Conservation (phyloP, 192 early-diverging fungal genomes). For the Coemansia nantahalensis region DNA sequence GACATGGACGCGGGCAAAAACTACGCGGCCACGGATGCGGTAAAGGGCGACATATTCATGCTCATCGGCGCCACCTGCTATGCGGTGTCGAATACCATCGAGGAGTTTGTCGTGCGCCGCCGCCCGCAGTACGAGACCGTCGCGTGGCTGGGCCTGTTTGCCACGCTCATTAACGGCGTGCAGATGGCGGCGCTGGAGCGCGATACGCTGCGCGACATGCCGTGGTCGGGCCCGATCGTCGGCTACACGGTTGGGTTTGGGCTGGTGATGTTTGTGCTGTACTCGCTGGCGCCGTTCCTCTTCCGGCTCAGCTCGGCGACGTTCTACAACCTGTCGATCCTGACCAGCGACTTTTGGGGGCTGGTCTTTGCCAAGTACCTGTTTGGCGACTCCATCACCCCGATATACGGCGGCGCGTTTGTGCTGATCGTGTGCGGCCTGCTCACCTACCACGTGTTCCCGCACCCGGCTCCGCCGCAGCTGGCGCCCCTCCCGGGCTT, state of each 20-base stretch:
- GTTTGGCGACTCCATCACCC: slow-evolving; percentile 59
- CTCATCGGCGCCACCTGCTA: slow-evolving; percentile 72
- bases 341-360: slow-evolving; percentile 80
- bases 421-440: slow-evolving; percentile 64
- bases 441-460: slow-evolving; percentile 64
- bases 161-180: slow-evolving; percentile 66
- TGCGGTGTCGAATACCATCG: slow-evolving; percentile 67
- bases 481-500: slow-evolving; percentile 44
- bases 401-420: slow-evolving; percentile 69
- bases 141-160: slow-evolving; percentile 72
- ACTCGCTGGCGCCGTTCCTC: slow-evolving; percentile 67
- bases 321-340: slow-evolving; percentile 73
- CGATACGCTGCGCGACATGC: slow-evolving; percentile 42
- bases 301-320: slow-evolving; percentile 70
- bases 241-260: slow-evolving; percentile 66
- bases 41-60: slow-evolving; percentile 73
- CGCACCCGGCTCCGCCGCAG: slow-evolving; percentile 54
- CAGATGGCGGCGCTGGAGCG: slow-evolving; percentile 73
- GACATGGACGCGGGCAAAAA: slow-evolving; percentile 65
- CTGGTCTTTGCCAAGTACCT: slow-evolving; percentile 71
- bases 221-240: slow-evolving; percentile 56
- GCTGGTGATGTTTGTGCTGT: slow-evolving; percentile 68
- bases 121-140: slow-evolving; percentile 73
- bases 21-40: slow-evolving; percentile 53
- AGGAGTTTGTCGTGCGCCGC: slow-evolving; percentile 72